phyloP scores from a whole-genome alignment of 345 rosid genomes.

The Gossypium thurberi region DNA sequence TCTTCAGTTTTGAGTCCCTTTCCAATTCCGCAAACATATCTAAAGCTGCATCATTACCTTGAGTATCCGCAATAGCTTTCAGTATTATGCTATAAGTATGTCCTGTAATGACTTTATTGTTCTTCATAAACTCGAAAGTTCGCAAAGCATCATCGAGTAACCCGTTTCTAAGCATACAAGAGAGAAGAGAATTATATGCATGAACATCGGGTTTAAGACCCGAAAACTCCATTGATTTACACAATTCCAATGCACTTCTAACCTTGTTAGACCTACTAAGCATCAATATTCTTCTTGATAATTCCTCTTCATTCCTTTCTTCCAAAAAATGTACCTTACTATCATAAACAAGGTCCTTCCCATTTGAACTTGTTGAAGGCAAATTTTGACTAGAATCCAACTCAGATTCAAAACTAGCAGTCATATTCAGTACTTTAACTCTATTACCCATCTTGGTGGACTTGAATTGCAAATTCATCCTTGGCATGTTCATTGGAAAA shows the following conservation, averaged over 20 bases:
- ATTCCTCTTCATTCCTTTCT: constrained; percentile 51
- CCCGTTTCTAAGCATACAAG: constrained; percentile 54
- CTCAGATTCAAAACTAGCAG: constrained; percentile 16
- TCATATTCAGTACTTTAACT: constrained; percentile 1
- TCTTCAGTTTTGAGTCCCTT: constrained; percentile 25
- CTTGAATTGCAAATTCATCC: not conserved
- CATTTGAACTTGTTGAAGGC: constrained; percentile 6
- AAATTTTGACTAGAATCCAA: constrained; percentile 16
- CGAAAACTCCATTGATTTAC: constrained; percentile 39
- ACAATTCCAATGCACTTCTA: constrained; percentile 52
- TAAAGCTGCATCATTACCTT: constrained; percentile 53
- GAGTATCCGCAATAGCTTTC: constrained; percentile 48
- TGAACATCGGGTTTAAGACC: constrained; percentile 44
- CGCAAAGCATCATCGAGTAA: constrained; percentile 34
- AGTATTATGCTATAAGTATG: constrained; percentile 66
- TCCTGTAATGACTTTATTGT: constrained; percentile 37
- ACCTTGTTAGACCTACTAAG: constrained; percentile 73
- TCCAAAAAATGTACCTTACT: constrained; percentile 47
- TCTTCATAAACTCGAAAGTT: constrained; percentile 51
- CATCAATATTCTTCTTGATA: constrained; percentile 57
- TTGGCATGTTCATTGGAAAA: not conserved
- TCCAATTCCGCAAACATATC: constrained; percentile 45
- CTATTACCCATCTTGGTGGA: constrained; percentile 5
- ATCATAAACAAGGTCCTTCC: constrained; percentile 4
- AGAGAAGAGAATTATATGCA: constrained; percentile 67